Evolutionary conservation across 345 rosid species (phyloP).

Genomic region (Brassica juncea): DNA sequence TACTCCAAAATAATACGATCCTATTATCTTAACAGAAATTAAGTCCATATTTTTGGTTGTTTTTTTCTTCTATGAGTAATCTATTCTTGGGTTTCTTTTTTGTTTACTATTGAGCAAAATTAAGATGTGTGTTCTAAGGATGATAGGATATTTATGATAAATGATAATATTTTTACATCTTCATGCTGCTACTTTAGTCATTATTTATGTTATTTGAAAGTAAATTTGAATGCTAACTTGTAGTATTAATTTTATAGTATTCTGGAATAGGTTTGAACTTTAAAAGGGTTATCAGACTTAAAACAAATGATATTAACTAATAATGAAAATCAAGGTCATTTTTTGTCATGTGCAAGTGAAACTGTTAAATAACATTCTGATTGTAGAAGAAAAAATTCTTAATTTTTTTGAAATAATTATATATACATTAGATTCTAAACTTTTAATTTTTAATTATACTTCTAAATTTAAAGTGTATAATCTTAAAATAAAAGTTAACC

Average conservation of each 20-base stretch:
- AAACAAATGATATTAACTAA: not conserved
- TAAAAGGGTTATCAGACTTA: not conserved
- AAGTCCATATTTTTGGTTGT: not conserved
- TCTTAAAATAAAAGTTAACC: too few species aligned
- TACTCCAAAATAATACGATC: not conserved
- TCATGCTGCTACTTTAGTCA: not conserved
- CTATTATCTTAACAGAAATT: not conserved
- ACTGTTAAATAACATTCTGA: too few species aligned
- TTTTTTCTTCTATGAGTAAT: not conserved
- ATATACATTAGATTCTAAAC: too few species aligned
- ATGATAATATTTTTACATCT: not conserved
- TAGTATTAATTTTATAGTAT: not conserved
- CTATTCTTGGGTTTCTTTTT: not conserved
- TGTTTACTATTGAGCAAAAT: not conserved
- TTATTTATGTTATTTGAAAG: not conserved
- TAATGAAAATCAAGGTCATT: too few species aligned
- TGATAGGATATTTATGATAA: slow-evolving; percentile 5
- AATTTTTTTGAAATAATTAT: too few species aligned
- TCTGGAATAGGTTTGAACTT: not conserved
- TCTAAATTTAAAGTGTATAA: too few species aligned
- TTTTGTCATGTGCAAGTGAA: too few species aligned
- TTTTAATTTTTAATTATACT: too few species aligned
- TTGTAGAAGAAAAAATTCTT: too few species aligned
- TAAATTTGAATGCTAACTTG: not conserved
- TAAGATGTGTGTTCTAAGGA: not conserved